phyloP scores from a whole-genome alignment of 2,329 filamentous ascomycete species.

The Cordyceps cicadae region DNA sequence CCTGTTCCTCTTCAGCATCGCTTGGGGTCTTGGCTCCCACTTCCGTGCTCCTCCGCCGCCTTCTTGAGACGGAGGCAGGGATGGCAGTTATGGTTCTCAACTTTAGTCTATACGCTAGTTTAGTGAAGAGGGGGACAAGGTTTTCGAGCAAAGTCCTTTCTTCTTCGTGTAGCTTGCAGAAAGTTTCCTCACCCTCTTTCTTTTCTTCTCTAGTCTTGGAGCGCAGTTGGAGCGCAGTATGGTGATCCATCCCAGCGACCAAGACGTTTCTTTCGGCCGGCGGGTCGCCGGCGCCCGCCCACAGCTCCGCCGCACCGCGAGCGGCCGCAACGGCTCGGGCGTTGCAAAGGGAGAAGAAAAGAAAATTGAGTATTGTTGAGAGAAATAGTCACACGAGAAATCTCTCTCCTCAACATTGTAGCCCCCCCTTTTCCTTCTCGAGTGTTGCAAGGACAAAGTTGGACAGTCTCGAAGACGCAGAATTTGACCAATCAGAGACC shows the following conservation, averaged over 20 bases:
- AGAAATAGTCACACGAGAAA: neutral
- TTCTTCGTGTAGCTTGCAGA: neutral
- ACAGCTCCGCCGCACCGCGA: too few relatives aligned
- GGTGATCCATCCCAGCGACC: too few relatives aligned
- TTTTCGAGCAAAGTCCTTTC: neutral
- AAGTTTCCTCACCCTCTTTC: neutral
- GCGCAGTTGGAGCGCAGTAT: too few relatives aligned
- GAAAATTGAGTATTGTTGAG: neutral
- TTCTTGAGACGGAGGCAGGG: neutral
- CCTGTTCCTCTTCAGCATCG: neutral
- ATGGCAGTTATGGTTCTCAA: neutral
- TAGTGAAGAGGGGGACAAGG: neutral
- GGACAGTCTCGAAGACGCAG: neutral
- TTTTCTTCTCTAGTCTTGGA: neutral
- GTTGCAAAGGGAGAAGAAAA: neutral
- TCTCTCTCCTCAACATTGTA: neutral
- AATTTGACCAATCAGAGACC: conserved; percentile 8
- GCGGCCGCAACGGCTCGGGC: too few relatives aligned
- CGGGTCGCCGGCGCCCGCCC: too few relatives aligned
- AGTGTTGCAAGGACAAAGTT: neutral
- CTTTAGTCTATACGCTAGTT: conserved; percentile 2
- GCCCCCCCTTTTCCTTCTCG: too few relatives aligned
- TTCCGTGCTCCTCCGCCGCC: neutral
- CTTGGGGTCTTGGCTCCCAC: neutral
- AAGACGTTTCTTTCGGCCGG: too few relatives aligned